Base-by-base conservation (phyloP, 1,139 yeast species). In the Saccharomyces pastorianus region DNA sequence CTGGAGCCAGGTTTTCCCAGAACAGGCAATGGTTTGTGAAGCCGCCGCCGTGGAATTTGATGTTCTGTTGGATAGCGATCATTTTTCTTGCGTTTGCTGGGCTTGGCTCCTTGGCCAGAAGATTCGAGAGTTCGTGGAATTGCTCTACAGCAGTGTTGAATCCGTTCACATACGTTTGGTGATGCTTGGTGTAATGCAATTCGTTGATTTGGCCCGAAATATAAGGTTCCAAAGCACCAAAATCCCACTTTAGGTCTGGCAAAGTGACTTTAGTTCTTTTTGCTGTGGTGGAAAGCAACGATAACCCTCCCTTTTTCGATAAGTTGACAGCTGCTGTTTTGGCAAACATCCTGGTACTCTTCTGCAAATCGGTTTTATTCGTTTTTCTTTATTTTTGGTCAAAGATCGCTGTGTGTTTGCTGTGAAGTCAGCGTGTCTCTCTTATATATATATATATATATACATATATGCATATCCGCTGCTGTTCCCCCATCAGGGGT, bases 11-110 rank as follows among this genome's bases (percentile, higher is more conserved):
- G 75, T 85, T 88, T 76, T 88, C 88, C 96, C 96, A 89, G 79
- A 88, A 89, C 65, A 89, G 76, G 63, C 83, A 77, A 74, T 89
- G 96, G 81, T 89, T 89, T 66, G 85, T 77, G 78, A 81, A 88
- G 26, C 98, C 98, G 70, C 98, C 98, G 61, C 96, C 96, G 71
- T 90, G 95, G 82, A 91, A 91, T 71, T 87, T 89, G 76, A 91
- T 84, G 66, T 81, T 78, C 65, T 88, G 87, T 71, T 87, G 89
- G 67, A 89, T 79, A 56, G 75, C 75, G 47, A 64, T 53, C 48
- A 66, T 56, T 55, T 65, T 57, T 44, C 55, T 58, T 13, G 65
- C 61, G 7, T 62, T 53, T 65, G 83, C 84, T 65, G 88, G 79
- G 55, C 86, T 76, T 69, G 82, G 82, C 70, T 83, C 78, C 59